A percentile compares a stretch with the other conserved stretches of the same genome.
phyloP scores from a whole-genome alignment of 2,329 filamentous ascomycete species.

The Clonostachys solani region DNA sequence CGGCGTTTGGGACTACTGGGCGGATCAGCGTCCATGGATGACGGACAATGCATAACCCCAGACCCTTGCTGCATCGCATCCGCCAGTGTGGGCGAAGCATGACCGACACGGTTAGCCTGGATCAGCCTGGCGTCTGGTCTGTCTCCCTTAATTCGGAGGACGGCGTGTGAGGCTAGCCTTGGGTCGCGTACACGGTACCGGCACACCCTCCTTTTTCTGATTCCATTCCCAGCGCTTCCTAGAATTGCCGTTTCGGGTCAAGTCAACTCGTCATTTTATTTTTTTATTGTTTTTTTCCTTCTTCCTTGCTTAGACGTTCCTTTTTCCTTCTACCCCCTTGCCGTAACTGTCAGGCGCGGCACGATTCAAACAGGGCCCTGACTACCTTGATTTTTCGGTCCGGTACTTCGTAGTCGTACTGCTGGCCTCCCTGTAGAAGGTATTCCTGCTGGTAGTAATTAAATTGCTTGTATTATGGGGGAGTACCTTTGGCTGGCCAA shows the following conservation, averaged over 20 bases:
- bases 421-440: too few relatives aligned
- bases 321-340: neutral
- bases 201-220: too few relatives aligned
- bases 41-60: neutral
- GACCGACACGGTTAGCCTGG: neutral
- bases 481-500: too few relatives aligned
- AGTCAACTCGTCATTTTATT: neutral
- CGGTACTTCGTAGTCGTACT: too few relatives aligned
- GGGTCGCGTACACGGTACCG: too few relatives aligned
- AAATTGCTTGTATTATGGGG: too few relatives aligned
- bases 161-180: too few relatives aligned
- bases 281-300: slow-evolving; percentile 1
- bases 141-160: slow-evolving; percentile 1
- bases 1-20: slow-evolving; percentile 4
- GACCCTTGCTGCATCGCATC: slow-evolving; percentile 2
- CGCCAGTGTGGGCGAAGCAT: slow-evolving; percentile 1
- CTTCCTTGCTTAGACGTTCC: neutral
- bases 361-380: too few relatives aligned
- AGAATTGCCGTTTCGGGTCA: neutral
- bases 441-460: too few relatives aligned
- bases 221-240: too few relatives aligned
- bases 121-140: neutral
- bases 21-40: slow-evolving; percentile 3
- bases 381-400: too few relatives aligned
- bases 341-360: too few relatives aligned